Conservation (phyloP, 2,329 filamentous ascomycete species). For the Meredithiella fracta region DNA sequence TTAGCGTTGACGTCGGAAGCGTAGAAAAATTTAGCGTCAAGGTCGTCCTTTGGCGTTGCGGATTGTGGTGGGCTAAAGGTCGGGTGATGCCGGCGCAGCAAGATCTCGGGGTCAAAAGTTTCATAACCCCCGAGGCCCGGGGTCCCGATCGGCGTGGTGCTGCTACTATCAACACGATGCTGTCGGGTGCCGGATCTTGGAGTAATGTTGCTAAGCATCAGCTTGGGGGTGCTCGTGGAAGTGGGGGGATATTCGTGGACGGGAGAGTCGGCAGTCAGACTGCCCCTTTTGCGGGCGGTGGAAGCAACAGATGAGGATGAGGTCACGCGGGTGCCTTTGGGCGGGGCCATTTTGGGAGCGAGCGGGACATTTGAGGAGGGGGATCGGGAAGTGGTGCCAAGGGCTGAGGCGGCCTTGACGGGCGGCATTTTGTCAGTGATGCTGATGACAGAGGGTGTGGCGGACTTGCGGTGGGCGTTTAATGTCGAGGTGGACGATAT, state of each 20-base stretch:
- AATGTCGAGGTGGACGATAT: slow-evolving; percentile 47
- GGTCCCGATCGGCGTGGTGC: slow-evolving; percentile 48
- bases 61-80: slow-evolving; percentile 26
- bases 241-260: slow-evolving; percentile 30
- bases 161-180: slow-evolving; percentile 51
- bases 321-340: slow-evolving; percentile 17
- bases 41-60: slow-evolving; percentile 19
- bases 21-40: slow-evolving; percentile 72
- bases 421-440: slow-evolving; percentile 3
- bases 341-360: slow-evolving; percentile 38
- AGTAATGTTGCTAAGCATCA: slow-evolving; percentile 51
- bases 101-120: slow-evolving; percentile 3
- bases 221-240: slow-evolving; percentile 15
- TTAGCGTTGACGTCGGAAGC: slow-evolving; percentile 55
- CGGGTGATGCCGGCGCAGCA: slow-evolving; percentile 18
- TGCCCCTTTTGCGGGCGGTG: slow-evolving; percentile 6
- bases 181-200: slow-evolving; percentile 62
- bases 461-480: slow-evolving; percentile 21
- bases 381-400: slow-evolving; percentile 5
- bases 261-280: slow-evolving; percentile 11
- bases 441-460: not conserved
- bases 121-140: slow-evolving; percentile 30
- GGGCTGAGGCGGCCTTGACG: slow-evolving; percentile 8
- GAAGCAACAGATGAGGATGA: not conserved
- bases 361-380: slow-evolving; percentile 25